These are phyloP conservation scores for Aquilaria agallochum DNA, from an alignment of 441 rosid genomes.

Conservation along the genomic window DNA sequence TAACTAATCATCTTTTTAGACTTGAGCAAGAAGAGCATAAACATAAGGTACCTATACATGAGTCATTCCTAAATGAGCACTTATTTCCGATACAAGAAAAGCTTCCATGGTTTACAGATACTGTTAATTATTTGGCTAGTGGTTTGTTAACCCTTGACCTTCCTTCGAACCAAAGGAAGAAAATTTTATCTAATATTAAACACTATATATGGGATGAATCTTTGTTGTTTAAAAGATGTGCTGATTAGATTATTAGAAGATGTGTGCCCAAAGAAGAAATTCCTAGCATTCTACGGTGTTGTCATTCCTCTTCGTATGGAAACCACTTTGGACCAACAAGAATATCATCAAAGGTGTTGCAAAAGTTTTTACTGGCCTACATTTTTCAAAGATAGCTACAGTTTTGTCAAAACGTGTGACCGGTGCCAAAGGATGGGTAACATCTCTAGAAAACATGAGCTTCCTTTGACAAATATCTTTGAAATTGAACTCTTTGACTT, in stretches of 20 bases:
- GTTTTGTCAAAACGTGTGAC: no score
- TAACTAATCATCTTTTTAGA: no score
- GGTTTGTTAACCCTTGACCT: not conserved
- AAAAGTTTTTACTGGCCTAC: not conserved
- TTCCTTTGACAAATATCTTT: not conserved
- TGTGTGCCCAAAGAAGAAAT: not conserved
- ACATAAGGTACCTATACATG: no score
- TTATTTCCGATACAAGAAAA: no score
- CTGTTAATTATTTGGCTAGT: not conserved
- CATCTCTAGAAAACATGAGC: not conserved
- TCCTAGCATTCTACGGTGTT: not conserved
- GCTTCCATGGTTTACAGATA: not conserved
- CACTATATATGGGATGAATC: not conserved
- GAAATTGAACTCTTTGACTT: not conserved
- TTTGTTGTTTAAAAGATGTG: no score
- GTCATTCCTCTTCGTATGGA: not conserved
- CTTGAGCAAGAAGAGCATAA: no score
- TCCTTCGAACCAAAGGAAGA: not conserved
- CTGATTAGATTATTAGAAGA: no score
- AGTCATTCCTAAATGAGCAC: no score
- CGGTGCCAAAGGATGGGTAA: not conserved
- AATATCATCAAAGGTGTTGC: not conserved
- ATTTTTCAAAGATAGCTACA: not conserved
- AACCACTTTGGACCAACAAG: not conserved
- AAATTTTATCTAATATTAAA: no score